These are phyloP conservation scores for Colletotrichum chrysophilum DNA, from an alignment of 2,329 filamentous ascomycete species.

Conservation along the genomic window DNA sequence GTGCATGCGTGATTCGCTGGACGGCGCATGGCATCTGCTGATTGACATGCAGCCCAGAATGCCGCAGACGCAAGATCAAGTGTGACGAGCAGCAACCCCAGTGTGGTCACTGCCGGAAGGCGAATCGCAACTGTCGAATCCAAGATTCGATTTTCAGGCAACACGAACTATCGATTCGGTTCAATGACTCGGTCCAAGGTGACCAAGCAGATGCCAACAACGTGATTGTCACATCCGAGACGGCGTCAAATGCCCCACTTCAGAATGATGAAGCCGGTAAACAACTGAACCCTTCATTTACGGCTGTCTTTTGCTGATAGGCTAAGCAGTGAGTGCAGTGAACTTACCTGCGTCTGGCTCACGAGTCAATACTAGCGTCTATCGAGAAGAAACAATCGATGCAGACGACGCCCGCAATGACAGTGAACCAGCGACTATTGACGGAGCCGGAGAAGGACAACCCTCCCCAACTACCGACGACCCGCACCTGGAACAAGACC, in stretches of 20 bases:
- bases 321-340: background rate
- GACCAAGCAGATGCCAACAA: background rate
- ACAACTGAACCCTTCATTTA: background rate
- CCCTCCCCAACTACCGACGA: fast-evolving
- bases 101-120: background rate
- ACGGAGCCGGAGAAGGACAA: background rate
- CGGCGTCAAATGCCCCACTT: background rate
- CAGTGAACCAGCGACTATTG: background rate
- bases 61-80: background rate
- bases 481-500: background rate
- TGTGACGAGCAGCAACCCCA: background rate
- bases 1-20: background rate
- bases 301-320: background rate
- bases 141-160: background rate
- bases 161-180: background rate
- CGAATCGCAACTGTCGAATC: background rate
- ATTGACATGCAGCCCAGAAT: background rate
- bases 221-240: background rate
- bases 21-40: constrained; percentile 39
- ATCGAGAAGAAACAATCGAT: background rate
- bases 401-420: background rate
- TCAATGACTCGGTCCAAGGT: background rate
- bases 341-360: background rate
- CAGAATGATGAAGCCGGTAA: background rate
- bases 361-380: background rate